phyloP scores from a whole-genome alignment of 177 flowering plant genomes.

The Telopea speciosissima region DNA sequence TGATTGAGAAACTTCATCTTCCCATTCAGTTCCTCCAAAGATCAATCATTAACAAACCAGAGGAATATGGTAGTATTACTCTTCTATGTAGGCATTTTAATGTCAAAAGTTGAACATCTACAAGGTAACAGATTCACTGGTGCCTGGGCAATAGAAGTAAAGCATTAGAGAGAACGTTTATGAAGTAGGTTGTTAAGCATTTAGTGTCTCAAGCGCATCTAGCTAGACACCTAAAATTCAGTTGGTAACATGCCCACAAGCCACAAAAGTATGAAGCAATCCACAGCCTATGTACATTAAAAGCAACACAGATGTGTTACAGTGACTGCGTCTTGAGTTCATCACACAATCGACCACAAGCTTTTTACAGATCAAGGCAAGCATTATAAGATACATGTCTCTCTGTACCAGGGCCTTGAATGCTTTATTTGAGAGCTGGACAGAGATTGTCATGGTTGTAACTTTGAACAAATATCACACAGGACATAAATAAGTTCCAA shows the following conservation, averaged over 20 bases:
- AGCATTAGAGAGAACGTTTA: too few relatives aligned
- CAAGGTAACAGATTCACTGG: neutral
- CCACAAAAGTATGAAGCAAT: neutral
- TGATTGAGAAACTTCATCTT: too few relatives aligned
- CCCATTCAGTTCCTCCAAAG: too few relatives aligned
- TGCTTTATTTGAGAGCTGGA: neutral
- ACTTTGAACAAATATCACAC: constrained; percentile 10
- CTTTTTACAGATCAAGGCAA: constrained; percentile 17
- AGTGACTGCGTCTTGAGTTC: too few relatives aligned
- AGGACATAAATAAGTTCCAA: constrained; percentile 10
- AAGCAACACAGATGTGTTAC: neutral
- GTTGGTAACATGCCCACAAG: neutral
- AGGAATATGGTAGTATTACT: too few relatives aligned
- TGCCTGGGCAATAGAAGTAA: too few relatives aligned
- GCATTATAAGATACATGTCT: constrained; percentile 2
- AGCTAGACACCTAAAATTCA: neutral
- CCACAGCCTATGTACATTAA: neutral
- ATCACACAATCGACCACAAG: neutral
- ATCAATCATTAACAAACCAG: too few relatives aligned
- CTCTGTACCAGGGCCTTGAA: constrained; percentile 22
- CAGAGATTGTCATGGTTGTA: neutral
- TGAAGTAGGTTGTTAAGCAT: neutral
- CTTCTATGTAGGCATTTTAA: too few relatives aligned
- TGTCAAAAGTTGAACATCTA: too few relatives aligned
- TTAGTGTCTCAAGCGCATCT: too few relatives aligned